These are phyloP conservation scores for Phaseolus coccineus DNA, from an alignment of 331 rosid genomes.

Conservation along the genomic window DNA sequence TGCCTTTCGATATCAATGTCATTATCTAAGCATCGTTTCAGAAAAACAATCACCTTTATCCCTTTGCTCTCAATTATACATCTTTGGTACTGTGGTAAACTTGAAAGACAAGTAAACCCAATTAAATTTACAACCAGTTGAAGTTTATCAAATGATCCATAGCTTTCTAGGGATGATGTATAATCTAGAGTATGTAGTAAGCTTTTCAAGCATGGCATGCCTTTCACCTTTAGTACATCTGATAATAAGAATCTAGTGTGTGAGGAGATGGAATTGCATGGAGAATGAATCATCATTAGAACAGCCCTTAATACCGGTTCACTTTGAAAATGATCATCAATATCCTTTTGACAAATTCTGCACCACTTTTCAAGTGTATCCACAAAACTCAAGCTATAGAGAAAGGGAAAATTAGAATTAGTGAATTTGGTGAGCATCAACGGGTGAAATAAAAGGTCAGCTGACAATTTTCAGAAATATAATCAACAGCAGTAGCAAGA, in stretches of 20 bases:
- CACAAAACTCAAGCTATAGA: conserved; percentile 66
- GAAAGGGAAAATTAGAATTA: conserved; percentile 33
- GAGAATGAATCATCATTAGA: conserved; percentile 88
- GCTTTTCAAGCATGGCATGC: conserved; percentile 54
- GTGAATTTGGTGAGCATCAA: conserved; percentile 34
- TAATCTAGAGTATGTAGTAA: conserved; percentile 53
- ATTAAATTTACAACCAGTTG: conserved; percentile 62
- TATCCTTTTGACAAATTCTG: conserved; percentile 59
- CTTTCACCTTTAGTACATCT: conserved; percentile 51
- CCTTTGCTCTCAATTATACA: conserved; percentile 55
- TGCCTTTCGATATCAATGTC: conserved; percentile 56
- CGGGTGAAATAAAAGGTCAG: conserved; percentile 5
- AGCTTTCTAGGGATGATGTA: conserved; percentile 58
- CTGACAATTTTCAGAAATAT: conserved; percentile 35
- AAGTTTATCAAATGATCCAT: conserved; percentile 58
- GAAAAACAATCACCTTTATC: conserved; percentile 51
- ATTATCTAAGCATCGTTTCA: conserved; percentile 66
- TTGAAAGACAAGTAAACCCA: conserved; percentile 64
- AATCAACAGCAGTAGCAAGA: conserved; percentile 33
- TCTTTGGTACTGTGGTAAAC: conserved; percentile 58
- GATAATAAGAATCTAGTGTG: conserved; percentile 63
- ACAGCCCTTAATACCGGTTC: conserved; percentile 75
- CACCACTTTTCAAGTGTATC: conserved; percentile 61
- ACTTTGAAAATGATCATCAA: conserved; percentile 60
- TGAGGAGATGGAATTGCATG: conserved; percentile 71